These are phyloP conservation scores for Schrenkiella parvula DNA, from an alignment of 345 rosid species.

Conservation along the genomic window DNA sequence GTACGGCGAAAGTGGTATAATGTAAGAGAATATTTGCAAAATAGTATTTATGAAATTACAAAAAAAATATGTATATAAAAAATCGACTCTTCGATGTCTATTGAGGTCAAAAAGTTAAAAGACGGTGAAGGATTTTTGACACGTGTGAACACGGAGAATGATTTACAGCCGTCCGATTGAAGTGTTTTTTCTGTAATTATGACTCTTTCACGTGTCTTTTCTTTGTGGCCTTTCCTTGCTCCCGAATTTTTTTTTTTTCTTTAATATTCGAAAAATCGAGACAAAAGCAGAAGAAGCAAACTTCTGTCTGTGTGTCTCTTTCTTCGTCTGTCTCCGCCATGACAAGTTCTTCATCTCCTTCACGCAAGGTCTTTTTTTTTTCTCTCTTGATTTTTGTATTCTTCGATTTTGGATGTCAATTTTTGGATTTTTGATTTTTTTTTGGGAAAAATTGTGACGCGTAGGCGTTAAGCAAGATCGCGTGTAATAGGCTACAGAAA, in stretches of 20 bases:
- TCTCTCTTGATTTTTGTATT: background rate
- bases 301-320: background rate
- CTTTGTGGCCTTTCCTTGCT: slow-evolving; percentile 9
- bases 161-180: slow-evolving; percentile 5
- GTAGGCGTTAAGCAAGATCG: slow-evolving; percentile 94
- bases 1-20: background rate
- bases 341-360: slow-evolving; percentile 73
- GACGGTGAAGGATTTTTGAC: background rate
- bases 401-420: background rate
- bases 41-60: background rate
- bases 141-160: slow-evolving; percentile 2
- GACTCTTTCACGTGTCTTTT: slow-evolving; percentile 22
- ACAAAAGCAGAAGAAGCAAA: slow-evolving; percentile 4
- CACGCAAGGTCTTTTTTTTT: slow-evolving; percentile 60
- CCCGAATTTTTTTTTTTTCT: background rate
- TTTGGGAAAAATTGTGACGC: background rate
- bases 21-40: background rate
- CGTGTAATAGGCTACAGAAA: slow-evolving; percentile 91
- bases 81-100: background rate
- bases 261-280: slow-evolving; percentile 2
- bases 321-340: slow-evolving; percentile 36
- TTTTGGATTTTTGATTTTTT: background rate
- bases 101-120: slow-evolving; percentile 1
- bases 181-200: background rate
- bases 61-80: background rate